These are phyloP conservation scores for Apiotrichum montevideense DNA, from an alignment of 1,284 basidiomycete genomes.

Conservation along the genomic window DNA sequence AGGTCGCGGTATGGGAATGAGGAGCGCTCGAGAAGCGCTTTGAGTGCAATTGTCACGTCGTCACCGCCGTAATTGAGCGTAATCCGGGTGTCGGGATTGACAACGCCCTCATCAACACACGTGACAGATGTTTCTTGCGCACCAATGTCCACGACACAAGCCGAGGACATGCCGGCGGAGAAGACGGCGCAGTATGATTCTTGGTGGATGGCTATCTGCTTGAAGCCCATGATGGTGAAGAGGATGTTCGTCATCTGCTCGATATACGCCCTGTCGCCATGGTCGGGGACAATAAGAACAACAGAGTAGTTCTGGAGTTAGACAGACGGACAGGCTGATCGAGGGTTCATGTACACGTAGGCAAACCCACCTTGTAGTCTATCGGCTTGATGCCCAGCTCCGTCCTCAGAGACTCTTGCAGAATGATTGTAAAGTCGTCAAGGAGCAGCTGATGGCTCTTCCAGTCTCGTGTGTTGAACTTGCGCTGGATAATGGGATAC, in stretches of 20 bases:
- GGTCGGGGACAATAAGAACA: slow-evolving; percentile 86
- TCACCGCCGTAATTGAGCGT: slow-evolving; percentile 82
- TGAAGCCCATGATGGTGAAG: slow-evolving; percentile 78
- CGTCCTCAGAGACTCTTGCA: slow-evolving; percentile 58
- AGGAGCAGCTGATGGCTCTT: slow-evolving; percentile 60
- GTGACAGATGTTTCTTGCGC: slow-evolving; percentile 77
- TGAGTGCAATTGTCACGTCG: slow-evolving; percentile 84
- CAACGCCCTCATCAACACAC: slow-evolving; percentile 91
- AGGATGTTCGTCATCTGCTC: slow-evolving; percentile 71
- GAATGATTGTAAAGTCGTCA: slow-evolving; percentile 69
- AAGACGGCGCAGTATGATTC: slow-evolving; percentile 91
- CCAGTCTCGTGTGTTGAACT: slow-evolving; percentile 76
- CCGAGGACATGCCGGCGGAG: slow-evolving; percentile 87
- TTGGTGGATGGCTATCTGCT: slow-evolving; percentile 84
- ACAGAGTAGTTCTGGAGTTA: slow-evolving; percentile 64
- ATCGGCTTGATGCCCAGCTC: slow-evolving; percentile 57
- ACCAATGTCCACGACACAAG: slow-evolving; percentile 93
- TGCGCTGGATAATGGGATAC: slow-evolving; percentile 69
- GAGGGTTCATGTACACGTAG: too few species aligned
- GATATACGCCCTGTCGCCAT: slow-evolving; percentile 78
- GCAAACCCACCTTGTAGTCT: slow-evolving; percentile 57
- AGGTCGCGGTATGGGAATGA: slow-evolving; percentile 83
- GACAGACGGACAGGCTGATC: too few species aligned
- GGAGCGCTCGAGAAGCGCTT: slow-evolving; percentile 71
- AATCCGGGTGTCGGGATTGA: slow-evolving; percentile 83